Percentiles rank a stretch among this genome's conserved stretches.
Evolutionary conservation across 345 rosid genomes (phyloP).

Genomic region (Populus pruinosa): DNA sequence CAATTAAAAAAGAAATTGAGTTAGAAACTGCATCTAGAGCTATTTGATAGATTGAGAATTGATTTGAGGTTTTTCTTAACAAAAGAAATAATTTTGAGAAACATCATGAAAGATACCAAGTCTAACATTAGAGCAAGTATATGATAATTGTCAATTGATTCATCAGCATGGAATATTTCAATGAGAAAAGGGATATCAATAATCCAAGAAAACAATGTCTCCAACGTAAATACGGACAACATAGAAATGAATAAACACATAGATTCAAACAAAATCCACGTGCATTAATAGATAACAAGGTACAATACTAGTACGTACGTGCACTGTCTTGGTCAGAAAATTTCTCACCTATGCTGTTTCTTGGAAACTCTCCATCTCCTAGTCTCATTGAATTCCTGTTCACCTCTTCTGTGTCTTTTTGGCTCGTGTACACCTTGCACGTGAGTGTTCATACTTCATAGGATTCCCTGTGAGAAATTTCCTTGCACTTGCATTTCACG

Average conservation of each 20-base stretch:
- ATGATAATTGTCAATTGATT: no score
- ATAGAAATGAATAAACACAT: not conserved
- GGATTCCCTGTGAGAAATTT: not conserved
- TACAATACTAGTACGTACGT: not conserved
- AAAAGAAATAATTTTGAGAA: no score
- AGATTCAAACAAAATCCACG: no score
- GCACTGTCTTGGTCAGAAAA: no score
- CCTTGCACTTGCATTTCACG: not conserved
- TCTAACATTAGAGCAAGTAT: no score
- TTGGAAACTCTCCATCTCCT: not conserved
- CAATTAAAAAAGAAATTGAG: no score
- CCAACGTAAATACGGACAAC: not conserved
- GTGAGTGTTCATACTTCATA: not conserved
- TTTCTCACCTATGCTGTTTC: not conserved
- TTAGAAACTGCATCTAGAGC: no score
- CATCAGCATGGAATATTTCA: no score
- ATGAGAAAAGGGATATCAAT: no score
- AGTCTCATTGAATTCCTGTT: not conserved
- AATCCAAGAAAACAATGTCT: no score
- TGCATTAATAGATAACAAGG: not conserved
- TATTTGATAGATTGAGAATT: not conserved
- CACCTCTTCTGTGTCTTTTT: not conserved
- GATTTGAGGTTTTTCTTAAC: no score
- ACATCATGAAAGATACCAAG: no score
- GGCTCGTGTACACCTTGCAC: not conserved